Evolutionary conservation across 2,329 filamentous ascomycete genomes (phyloP), one percentile per base, ranked within the genome.

Genomic region (Podosphaera fusca): DNA sequence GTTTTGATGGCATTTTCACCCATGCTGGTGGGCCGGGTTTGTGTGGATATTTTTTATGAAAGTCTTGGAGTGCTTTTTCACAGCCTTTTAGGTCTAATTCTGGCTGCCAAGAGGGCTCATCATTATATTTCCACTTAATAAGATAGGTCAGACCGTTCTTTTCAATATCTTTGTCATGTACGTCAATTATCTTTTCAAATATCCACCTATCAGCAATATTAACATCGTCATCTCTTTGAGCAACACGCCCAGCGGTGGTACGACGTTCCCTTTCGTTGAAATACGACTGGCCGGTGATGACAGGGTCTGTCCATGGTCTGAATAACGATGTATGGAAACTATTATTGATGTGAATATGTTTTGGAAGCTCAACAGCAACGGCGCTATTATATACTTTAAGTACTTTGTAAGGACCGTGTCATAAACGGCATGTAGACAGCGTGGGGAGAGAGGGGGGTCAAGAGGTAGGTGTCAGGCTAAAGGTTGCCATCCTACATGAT

Each of bases 111-210:
- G 21, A 21, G 21, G 21, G 21, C 21, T 21, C 21, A 21, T 21
- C 21, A 21, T 21, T 21, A 21, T 21, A 21, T 21, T 21, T 21
- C 21, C 21, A 21, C 21, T 21, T 1, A 33, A 52, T 52, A 2
- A 52, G 49, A n/a, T 52, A 52, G 35, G 49, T 52, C n/a, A 52
- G 35, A 31, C 9, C 49, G 2, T 52, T 52, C 35, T 52, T 52
- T 9, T 49, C 46, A n/a, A 12, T 14, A 52, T 52, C 49, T 84
- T 85, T 67, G 74, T 80, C 70, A 69, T 82, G 80, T 82, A 72
- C 78, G 79, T 80, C 58, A 21, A 21, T 21, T 21, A 21, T 21
- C 21, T 21, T 21, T 21, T 21, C 21, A 21, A 21, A 21, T 21
- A 57, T 54, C 51, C 21, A 56, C 55, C 30, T 38, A 40, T 40